These are phyloP conservation scores for Botryosphaeria agaves DNA, from an alignment of 2,329 filamentous ascomycete genomes.

Conservation along the genomic window DNA sequence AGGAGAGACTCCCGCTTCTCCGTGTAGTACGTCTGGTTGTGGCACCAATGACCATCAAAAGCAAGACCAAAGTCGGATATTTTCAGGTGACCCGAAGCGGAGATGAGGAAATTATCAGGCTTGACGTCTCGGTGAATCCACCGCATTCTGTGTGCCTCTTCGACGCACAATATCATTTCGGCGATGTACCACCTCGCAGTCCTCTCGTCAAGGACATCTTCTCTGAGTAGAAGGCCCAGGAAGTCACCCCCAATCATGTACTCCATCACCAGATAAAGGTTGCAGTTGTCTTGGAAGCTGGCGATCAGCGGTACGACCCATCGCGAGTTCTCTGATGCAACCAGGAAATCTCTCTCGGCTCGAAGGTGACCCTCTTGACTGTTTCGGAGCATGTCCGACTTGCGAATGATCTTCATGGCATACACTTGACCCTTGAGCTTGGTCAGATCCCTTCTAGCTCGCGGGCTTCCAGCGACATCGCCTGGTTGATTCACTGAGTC, in stretches of 20 bases:
- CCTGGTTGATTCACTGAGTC: background rate
- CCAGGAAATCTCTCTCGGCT: conserved; percentile 82
- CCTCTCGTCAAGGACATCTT: conserved; percentile 64
- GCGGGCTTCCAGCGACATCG: too few relatives aligned
- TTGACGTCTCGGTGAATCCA: conserved; percentile 97
- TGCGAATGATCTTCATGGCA: conserved; percentile 95
- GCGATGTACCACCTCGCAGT: conserved; percentile 77
- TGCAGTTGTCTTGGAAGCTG: conserved; percentile 73
- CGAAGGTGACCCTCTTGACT: conserved; percentile 84
- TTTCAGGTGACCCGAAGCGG: conserved; percentile 73
- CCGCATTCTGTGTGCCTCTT: conserved; percentile 71
- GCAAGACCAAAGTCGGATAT: conserved; percentile 94
- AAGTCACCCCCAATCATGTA: conserved; percentile 98
- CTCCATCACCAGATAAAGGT: conserved; percentile 90
- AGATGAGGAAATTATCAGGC: conserved; percentile 91
- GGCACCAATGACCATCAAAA: conserved; percentile 89
- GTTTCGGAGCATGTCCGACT: conserved; percentile 80
- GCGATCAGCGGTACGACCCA: conserved; percentile 82
- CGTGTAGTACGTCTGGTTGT: conserved; percentile 75
- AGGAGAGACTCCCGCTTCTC: conserved; percentile 66
- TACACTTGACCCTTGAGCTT: conserved; percentile 44
- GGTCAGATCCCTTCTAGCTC: conserved; percentile 10
- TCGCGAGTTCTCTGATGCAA: conserved; percentile 68
- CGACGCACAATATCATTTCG: conserved; percentile 90
- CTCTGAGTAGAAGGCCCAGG: conserved; percentile 66